Evolutionary conservation across 495 filamentous ascomycete species (phyloP).

Genomic region (Parathielavia appendiculata): DNA sequence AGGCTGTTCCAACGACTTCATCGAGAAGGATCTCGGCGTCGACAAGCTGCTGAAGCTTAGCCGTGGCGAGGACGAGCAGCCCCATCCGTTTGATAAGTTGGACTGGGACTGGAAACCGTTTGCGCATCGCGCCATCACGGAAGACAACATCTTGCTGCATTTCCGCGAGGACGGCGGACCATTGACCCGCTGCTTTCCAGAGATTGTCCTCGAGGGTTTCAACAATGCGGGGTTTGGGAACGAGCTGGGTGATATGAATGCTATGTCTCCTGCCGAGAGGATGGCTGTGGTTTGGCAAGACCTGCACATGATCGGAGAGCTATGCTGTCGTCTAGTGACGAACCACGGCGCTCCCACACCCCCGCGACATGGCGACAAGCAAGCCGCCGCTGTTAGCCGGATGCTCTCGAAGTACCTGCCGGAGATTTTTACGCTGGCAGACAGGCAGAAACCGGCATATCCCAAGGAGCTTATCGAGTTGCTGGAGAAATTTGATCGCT

Average conservation of each 20-base stretch:
- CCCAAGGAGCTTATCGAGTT: not conserved
- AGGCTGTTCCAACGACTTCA: not conserved
- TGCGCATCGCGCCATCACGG: not conserved
- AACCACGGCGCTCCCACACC: not conserved
- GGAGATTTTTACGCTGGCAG: not conserved
- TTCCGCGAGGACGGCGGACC: not conserved
- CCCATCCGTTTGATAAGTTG: not conserved
- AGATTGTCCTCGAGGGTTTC: conserved; percentile 10
- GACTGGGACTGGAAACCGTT: not conserved
- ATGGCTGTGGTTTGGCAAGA: not conserved
- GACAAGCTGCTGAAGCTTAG: no score
- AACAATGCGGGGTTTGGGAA: not conserved
- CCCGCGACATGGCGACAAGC: not conserved
- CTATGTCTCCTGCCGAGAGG: not conserved
- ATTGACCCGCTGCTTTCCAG: not conserved
- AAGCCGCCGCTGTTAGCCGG: not conserved
- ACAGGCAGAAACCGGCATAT: not conserved
- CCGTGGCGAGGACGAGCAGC: not conserved
- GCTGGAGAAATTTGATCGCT: not conserved
- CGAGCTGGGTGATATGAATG: not conserved
- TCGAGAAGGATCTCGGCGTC: no score
- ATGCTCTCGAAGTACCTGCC: not conserved
- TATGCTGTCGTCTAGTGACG: conserved; percentile 5
- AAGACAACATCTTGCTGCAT: conserved; percentile 1
- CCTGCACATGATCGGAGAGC: conserved; percentile 7